These are phyloP conservation scores for Annulohypoxylon truncatum DNA, from an alignment of 2,329 filamentous ascomycete genomes.

Conservation along the genomic window DNA sequence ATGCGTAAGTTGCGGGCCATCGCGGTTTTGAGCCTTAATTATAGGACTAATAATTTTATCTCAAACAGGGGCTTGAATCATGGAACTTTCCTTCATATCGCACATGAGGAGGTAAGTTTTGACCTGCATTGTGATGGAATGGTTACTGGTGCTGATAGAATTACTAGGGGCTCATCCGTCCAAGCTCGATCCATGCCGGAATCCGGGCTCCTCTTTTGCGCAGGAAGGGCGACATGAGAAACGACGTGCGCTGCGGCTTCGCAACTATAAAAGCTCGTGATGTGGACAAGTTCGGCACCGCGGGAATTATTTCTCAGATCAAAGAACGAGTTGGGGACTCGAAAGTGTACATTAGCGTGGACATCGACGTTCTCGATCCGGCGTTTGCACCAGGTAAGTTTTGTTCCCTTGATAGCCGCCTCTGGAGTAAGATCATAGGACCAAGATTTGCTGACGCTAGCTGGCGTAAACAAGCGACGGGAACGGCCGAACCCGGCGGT, in stretches of 20 bases:
- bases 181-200: conserved; percentile 71
- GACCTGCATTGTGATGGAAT: not conserved
- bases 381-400: conserved; percentile 67
- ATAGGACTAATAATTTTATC: not conserved
- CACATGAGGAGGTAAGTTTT: conserved; percentile 64
- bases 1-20: conserved; percentile 59
- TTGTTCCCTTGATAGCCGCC: not conserved
- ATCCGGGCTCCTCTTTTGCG: conserved; percentile 66
- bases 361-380: conserved; percentile 85
- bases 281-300: conserved; percentile 75
- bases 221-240: conserved; percentile 62
- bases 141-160: not conserved
- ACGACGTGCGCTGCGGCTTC: conserved; percentile 70
- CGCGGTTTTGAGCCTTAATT: not conserved
- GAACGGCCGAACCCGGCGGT: conserved; percentile 82
- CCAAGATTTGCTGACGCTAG: not conserved
- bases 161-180: conserved; percentile 62
- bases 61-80: conserved; percentile 65
- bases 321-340: conserved; percentile 64
- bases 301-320: conserved; percentile 73
- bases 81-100: conserved; percentile 71
- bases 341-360: conserved; percentile 77
- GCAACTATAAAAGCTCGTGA: conserved; percentile 69
- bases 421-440: not conserved
- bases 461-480: conserved; percentile 64